These are phyloP conservation scores for Collybiopsis confluens DNA, from an alignment of 768 basidiomycete genomes.

Conservation along the genomic window DNA sequence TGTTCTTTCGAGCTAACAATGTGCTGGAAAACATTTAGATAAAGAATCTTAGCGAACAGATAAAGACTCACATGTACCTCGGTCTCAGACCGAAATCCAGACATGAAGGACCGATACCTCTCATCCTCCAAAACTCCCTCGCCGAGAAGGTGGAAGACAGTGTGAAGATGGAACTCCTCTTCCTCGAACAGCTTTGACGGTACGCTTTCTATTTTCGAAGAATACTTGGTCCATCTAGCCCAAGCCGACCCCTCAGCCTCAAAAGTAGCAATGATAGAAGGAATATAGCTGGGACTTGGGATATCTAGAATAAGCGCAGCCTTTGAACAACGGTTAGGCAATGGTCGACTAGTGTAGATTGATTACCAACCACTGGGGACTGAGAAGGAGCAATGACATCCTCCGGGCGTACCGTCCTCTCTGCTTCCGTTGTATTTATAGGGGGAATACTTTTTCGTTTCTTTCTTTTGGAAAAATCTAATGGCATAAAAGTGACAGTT, in stretches of 20 bases:
- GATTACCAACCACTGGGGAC: slow-evolving; percentile 36
- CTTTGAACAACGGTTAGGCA: slow-evolving; percentile 25
- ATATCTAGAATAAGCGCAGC: slow-evolving; percentile 69
- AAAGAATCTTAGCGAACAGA: background rate
- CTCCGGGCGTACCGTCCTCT: slow-evolving; percentile 53
- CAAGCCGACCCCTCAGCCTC: slow-evolving; percentile 24
- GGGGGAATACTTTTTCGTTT: no score
- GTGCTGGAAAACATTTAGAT: slow-evolving; percentile 47
- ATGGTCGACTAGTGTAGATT: background rate
- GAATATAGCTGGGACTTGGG: slow-evolving; percentile 56
- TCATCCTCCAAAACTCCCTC: slow-evolving; percentile 64
- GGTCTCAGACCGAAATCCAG: slow-evolving; percentile 46
- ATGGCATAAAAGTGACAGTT: slow-evolving; percentile 42
- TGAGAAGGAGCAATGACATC: slow-evolving; percentile 56
- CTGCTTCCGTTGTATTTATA: slow-evolving; percentile 33
- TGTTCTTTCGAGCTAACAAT: slow-evolving; percentile 64
- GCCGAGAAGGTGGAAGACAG: slow-evolving; percentile 71
- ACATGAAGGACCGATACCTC: slow-evolving; percentile 71
- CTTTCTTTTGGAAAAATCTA: no score
- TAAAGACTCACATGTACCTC: slow-evolving; percentile 46
- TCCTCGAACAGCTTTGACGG: slow-evolving; percentile 23
- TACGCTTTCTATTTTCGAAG: slow-evolving; percentile 47
- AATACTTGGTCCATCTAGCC: slow-evolving; percentile 18
- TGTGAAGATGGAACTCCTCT: slow-evolving; percentile 43
- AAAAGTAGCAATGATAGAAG: slow-evolving; percentile 46